Evolutionary conservation across 805 yeast species (phyloP), one percentile per base, ranked within the genome.

Genomic region (Pichia insulana): DNA sequence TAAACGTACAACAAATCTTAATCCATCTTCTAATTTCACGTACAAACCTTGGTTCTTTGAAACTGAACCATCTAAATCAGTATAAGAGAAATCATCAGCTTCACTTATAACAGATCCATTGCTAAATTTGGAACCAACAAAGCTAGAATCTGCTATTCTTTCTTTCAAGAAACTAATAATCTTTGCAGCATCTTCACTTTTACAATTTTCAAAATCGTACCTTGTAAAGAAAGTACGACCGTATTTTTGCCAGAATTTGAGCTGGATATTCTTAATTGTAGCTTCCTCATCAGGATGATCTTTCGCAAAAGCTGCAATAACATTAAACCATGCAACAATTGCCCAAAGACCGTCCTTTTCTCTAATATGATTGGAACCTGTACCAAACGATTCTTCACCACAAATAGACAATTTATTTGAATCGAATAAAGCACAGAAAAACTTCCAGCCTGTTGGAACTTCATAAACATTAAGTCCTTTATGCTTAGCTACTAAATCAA

Each of bases 301-400:
- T 48, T 63, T 52, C 55, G 78, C 78, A 61, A 83, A 88, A 36
- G 81, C 86, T 19, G 97, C 97, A 57, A 90, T 73, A 42, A 90
- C 87, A 57, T 92, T 92, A 58, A 92, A 75, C 98, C 98, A 90
- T 6, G 97, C 97, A 48, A 87, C 76, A 56, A 90, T 78, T 30
- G 97, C 97, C 98, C 98, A 90, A 47, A 90, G 65, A 47, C 98
- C 98, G 65, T 90, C 98, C 64, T 90, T 90, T 64, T 90, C 98
- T 62, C 98, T 83, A 51, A 92, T 83, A 60, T 90, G 98, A 67
- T 90, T 83, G 16, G 97, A 88, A 36, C 98, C 98, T 25, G 98
- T 90, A 57, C 98, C 98, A 56, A 90, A 90, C 26, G 95, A 83
- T 68, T 90, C 98, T 66, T 90, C 98, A 54, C 98, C 98, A 67